A percentile compares a stretch with the other conserved stretches of the same genome.
phyloP scores from a whole-genome alignment of 305 asterid genomes.

The Plantago lanceolata region DNA sequence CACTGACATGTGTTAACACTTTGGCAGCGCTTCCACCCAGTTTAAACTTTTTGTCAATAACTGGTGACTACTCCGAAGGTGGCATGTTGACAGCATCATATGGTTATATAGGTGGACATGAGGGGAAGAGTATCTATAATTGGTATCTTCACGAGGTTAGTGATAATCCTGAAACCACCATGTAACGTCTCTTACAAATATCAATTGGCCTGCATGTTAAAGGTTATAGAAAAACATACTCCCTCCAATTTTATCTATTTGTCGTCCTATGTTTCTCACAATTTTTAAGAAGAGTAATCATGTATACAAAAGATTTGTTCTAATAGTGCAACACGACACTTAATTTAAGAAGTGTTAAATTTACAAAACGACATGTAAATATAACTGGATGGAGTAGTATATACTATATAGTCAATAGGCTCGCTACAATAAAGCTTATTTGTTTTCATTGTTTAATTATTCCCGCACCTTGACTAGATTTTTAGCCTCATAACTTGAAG shows the following conservation, averaged over 20 bases:
- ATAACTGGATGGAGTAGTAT: no score
- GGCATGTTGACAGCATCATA: slow-evolving; percentile 89
- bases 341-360: no score
- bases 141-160: slow-evolving; percentile 92
- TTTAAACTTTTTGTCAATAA: slow-evolving; percentile 82
- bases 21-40: slow-evolving; percentile 95
- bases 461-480: slow-evolving; percentile 10
- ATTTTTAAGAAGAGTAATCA: no score
- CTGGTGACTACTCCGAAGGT: slow-evolving; percentile 87
- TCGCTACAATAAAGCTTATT: no score
- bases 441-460: neutral
- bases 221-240: slow-evolving; percentile 7
- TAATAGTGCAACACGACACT: no score
- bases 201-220: slow-evolving; percentile 9
- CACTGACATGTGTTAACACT: slow-evolving; percentile 12
- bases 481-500: slow-evolving; percentile 13
- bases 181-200: slow-evolving; percentile 12
- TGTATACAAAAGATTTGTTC: no score
- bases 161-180: neutral
- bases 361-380: no score
- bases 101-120: slow-evolving; percentile 97
- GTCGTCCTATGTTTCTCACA: no score
- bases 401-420: neutral
- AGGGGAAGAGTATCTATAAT: slow-evolving; percentile 79
- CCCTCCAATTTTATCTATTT: no score